These are phyloP conservation scores for Fusarium pilosicola DNA, from an alignment of 2,329 filamentous ascomycete genomes.

Conservation along the genomic window DNA sequence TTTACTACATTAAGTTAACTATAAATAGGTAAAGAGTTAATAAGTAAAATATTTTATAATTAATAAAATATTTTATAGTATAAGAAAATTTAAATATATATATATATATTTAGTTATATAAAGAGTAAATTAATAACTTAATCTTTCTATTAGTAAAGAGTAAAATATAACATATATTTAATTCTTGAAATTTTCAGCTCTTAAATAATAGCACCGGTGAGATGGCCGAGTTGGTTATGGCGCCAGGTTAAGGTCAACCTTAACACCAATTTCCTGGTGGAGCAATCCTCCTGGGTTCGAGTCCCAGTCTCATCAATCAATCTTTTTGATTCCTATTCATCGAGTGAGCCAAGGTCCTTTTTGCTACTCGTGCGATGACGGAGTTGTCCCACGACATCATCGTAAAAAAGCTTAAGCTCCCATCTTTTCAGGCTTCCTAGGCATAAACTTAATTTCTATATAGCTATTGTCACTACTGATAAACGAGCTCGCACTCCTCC, in stretches of 20 bases:
- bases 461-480: background rate
- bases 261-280: constrained; percentile 43
- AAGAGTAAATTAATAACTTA: background rate
- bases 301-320: constrained; percentile 42
- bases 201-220: constrained; percentile 19
- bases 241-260: constrained; percentile 45
- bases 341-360: background rate
- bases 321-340: background rate
- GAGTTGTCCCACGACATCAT: constrained; percentile 17
- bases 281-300: constrained; percentile 46
- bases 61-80: background rate
- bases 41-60: background rate
- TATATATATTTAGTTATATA: no score
- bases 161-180: no score
- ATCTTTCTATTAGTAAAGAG: no score
- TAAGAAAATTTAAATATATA: background rate
- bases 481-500: background rate
- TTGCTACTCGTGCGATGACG: constrained; percentile 14
- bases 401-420: background rate
- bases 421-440: background rate
- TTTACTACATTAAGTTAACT: background rate
- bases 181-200: rapidly evolving
- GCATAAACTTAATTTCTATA: constrained; percentile 2
- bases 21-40: background rate
- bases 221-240: constrained; percentile 47